Evolutionary conservation across 23 red algal genomes (phyloP).

Genomic region (Gracilariopsis chorda): DNA sequence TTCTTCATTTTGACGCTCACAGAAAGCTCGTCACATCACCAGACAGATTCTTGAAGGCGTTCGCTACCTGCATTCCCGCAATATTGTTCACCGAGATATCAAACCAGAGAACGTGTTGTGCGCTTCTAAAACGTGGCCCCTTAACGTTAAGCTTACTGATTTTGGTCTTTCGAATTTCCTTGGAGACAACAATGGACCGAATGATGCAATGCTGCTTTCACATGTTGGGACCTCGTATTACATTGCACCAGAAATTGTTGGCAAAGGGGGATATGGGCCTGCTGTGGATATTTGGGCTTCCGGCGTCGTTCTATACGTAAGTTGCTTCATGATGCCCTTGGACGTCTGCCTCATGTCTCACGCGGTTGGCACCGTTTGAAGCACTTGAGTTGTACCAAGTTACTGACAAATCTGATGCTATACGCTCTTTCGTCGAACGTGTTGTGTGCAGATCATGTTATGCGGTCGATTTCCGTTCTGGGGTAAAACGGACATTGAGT

Average conservation of each 20-base stretch:
- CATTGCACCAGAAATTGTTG: conserved; percentile 93
- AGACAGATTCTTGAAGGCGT: conserved; percentile 78
- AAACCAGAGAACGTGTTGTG: conserved; percentile 77
- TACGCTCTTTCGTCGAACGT: too few species aligned
- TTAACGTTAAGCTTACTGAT: conserved; percentile 71
- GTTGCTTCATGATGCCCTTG: too few species aligned
- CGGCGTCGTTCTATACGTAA: conserved; percentile 96
- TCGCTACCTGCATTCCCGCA: conserved; percentile 70
- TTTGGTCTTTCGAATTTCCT: conserved; percentile 77
- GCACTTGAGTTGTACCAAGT: too few species aligned
- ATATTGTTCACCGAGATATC: conserved; percentile 87
- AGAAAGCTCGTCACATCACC: conserved; percentile 78
- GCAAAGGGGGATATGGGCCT: conserved; percentile 75
- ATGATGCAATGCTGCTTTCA: conserved; percentile 56
- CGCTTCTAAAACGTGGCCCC: conserved; percentile 50
- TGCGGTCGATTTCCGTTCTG: conserved; percentile 88
- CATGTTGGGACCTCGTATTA: conserved; percentile 89
- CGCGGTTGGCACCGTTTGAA: too few species aligned
- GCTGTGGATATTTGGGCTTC: conserved; percentile 93
- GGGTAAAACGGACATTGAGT: conserved; percentile 81
- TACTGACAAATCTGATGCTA: too few species aligned
- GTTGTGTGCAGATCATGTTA: conserved; percentile 54
- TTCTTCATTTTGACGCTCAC: neutral
- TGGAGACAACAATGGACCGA: conserved; percentile 16
- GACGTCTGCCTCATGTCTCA: too few species aligned